Conservation (phyloP, 2,329 filamentous ascomycete genomes). For the Paraphaeosphaeria sporulosa region DNA sequence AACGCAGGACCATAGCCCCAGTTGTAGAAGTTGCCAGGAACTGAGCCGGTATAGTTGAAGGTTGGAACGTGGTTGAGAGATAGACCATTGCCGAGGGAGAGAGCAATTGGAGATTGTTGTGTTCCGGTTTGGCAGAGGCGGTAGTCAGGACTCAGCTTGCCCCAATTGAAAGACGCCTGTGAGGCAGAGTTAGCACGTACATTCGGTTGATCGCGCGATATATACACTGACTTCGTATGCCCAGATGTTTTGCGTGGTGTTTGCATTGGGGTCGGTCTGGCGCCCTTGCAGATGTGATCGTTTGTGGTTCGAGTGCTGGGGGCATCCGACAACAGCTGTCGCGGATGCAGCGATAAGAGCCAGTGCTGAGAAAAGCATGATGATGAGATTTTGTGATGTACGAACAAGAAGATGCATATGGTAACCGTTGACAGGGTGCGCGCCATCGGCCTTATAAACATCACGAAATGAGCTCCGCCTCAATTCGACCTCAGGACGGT, state of each 20-base stretch:
- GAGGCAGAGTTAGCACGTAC: not conserved
- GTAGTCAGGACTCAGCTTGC: constrained; percentile 50
- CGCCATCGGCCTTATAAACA: not conserved
- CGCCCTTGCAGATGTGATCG: not conserved
- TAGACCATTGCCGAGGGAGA: constrained; percentile 52
- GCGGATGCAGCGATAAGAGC: not conserved
- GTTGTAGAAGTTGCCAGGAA: constrained; percentile 55
- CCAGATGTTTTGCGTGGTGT: not conserved
- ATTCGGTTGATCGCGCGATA: not conserved
- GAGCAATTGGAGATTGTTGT: constrained; percentile 59
- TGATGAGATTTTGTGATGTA: not conserved
- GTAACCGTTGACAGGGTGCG: not conserved
- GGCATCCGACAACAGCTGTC: not conserved
- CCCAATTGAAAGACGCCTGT: constrained; percentile 52
- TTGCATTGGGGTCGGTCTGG: not conserved
- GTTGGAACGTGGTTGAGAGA: constrained; percentile 49
- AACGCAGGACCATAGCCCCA: constrained; percentile 60
- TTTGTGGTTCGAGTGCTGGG: not conserved
- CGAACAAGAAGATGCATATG: not conserved
- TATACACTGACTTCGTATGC: not conserved
- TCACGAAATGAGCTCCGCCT: not conserved
- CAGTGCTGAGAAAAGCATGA: not conserved
- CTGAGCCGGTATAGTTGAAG: constrained; percentile 52
- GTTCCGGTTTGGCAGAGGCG: constrained; percentile 59
- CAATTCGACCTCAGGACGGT: not conserved